phyloP scores from a whole-genome alignment of 345 rosid species.

The Carallia brachiata region DNA sequence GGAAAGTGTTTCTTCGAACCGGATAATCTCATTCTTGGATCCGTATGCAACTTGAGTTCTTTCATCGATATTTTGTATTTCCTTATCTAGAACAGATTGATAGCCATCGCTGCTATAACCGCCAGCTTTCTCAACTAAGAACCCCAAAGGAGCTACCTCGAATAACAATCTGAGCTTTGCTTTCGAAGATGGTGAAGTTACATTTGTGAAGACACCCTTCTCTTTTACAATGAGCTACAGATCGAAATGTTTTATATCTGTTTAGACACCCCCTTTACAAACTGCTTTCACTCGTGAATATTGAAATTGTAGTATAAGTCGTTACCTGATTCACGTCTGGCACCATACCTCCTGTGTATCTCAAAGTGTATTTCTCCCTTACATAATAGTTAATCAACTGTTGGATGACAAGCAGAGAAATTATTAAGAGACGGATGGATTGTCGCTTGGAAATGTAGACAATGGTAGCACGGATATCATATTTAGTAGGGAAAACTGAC shows the following conservation, averaged over 20 bases:
- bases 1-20: constrained; percentile 83
- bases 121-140: constrained; percentile 82
- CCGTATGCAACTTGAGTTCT: constrained; percentile 98
- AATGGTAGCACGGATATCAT: not conserved
- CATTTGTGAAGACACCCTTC: constrained; percentile 93
- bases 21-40: constrained; percentile 84
- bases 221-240: constrained; percentile 88
- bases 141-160: constrained; percentile 88
- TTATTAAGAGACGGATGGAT: not conserved
- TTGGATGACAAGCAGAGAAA: not conserved
- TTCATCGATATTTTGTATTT: constrained; percentile 66
- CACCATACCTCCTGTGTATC: constrained; percentile 99
- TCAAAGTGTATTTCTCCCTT: constrained; percentile 86
- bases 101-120: constrained; percentile 88
- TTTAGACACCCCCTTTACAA: not conserved
- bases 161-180: constrained; percentile 88
- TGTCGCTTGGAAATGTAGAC: not conserved
- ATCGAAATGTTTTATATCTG: not conserved
- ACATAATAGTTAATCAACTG: constrained; percentile 88
- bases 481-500: constrained; percentile 21
- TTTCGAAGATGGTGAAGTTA: constrained; percentile 77
- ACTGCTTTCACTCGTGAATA: not conserved
- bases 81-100: constrained; percentile 68
- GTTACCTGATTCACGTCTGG: constrained; percentile 93
- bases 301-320: not conserved